phyloP scores from a whole-genome alignment of 2,329 filamentous ascomycete genomes.

The Ophiostoma australiae region DNA sequence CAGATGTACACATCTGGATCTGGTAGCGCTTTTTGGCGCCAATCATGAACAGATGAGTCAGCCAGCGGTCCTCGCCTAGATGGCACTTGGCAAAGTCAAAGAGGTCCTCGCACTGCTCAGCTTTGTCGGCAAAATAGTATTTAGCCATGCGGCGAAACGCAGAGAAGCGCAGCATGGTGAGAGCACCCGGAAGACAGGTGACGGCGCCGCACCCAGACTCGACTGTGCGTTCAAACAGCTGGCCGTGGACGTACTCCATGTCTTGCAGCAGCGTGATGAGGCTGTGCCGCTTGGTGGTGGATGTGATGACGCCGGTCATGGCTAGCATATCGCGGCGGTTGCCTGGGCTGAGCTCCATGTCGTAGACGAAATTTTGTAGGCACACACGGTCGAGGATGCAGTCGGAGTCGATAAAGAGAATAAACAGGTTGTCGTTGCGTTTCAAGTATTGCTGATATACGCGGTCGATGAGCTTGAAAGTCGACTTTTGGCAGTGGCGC shows the following conservation, averaged over 20 bases:
- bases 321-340: slow-evolving; percentile 90
- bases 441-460: slow-evolving; percentile 84
- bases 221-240: slow-evolving; percentile 91
- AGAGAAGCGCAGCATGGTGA: slow-evolving; percentile 93
- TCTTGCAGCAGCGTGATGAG: slow-evolving; percentile 91
- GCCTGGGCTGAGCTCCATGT: slow-evolving; percentile 95
- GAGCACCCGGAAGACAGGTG: slow-evolving; percentile 88
- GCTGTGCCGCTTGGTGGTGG: slow-evolving; percentile 81
- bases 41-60: slow-evolving; percentile 98
- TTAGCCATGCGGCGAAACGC: slow-evolving; percentile 96
- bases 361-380: slow-evolving; percentile 95
- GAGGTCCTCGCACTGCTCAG: slow-evolving; percentile 88
- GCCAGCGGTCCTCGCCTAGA: slow-evolving; percentile 90
- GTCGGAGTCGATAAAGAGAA: slow-evolving; percentile 95
- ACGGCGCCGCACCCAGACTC: slow-evolving; percentile 92
- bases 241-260: slow-evolving; percentile 97
- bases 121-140: slow-evolving; percentile 97
- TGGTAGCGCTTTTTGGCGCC: slow-evolving; percentile 88
- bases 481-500: slow-evolving; percentile 86
- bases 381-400: slow-evolving; percentile 89
- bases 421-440: slow-evolving; percentile 85
- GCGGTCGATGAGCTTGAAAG: slow-evolving; percentile 88
- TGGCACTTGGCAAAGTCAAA: slow-evolving; percentile 97
- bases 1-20: slow-evolving; percentile 95
- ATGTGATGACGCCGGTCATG: slow-evolving; percentile 96